Percentiles rank a stretch among this genome's conserved stretches.
These are phyloP conservation scores for Nyctanthes arbortristis DNA, from an alignment of 257 asterid genomes.

Conservation along the genomic window DNA sequence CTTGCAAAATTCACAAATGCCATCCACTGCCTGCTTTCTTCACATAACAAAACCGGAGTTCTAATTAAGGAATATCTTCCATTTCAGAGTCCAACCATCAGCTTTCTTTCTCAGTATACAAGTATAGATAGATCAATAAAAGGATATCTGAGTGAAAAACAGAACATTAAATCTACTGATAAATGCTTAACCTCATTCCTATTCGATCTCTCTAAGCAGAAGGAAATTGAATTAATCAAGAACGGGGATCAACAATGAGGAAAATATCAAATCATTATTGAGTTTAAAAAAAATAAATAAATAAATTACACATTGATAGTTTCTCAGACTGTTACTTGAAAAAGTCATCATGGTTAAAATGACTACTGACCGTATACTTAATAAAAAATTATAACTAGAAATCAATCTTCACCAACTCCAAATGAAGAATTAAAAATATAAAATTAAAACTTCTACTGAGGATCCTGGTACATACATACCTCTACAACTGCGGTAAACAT, in stretches of 20 bases:
- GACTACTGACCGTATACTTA: background rate
- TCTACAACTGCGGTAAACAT: no score
- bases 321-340: background rate
- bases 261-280: background rate
- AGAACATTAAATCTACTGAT: background rate
- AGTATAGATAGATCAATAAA: background rate
- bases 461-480: slow-evolving; percentile 4
- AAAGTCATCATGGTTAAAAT: background rate
- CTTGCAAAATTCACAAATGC: slow-evolving; percentile 71
- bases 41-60: background rate
- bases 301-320: background rate
- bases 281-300: no score
- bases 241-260: slow-evolving; percentile 9
- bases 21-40: slow-evolving; percentile 48
- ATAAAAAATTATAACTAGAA: background rate
- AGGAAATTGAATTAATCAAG: slow-evolving; percentile 8
- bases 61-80: slow-evolving; percentile 17
- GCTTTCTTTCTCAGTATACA: background rate
- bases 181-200: background rate
- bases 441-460: no score
- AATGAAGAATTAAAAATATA: background rate
- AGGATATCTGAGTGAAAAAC: background rate
- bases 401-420: background rate
- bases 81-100: background rate
- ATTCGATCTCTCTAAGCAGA: no score